Conservation (phyloP, 345 rosid species). For the Camelina neglecta region DNA sequence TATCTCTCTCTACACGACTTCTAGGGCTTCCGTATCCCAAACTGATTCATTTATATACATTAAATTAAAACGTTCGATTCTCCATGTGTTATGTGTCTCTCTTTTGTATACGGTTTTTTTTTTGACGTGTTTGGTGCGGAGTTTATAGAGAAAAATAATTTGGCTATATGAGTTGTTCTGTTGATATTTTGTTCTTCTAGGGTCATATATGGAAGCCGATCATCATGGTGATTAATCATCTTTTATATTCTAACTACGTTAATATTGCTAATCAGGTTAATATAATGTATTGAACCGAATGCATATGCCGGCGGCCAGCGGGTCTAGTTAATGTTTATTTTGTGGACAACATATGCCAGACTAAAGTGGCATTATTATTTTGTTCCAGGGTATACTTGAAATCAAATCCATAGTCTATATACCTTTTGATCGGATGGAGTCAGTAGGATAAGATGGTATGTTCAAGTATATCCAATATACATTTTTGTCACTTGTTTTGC, state of each 20-base stretch:
- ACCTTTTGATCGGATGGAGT: neutral
- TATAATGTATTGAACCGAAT: neutral
- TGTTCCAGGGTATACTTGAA: neutral
- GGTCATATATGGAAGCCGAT: neutral
- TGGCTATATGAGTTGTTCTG: conserved; percentile 19
- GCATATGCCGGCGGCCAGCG: no score
- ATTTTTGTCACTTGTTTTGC: neutral
- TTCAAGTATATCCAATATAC: no score
- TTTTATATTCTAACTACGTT: neutral
- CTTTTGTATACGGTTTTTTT: neutral
- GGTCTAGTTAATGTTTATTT: no score
- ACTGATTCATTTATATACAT: conserved; percentile 9
- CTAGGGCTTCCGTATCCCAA: conserved; percentile 45
- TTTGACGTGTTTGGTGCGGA: conserved; percentile 25
- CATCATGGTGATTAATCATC: neutral
- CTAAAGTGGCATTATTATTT: neutral
- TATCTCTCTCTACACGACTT: conserved; percentile 29
- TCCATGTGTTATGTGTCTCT: conserved; percentile 28
- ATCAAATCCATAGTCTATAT: neutral
- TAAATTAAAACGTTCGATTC: conserved; percentile 16
- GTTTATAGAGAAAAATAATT: conserved; percentile 17
- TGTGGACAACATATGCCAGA: neutral
- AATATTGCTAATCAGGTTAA: neutral
- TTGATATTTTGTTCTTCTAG: neutral
- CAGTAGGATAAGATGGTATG: neutral